Base-by-base conservation (phyloP, 495 filamentous ascomycete species). In the Daldinia loculata region DNA sequence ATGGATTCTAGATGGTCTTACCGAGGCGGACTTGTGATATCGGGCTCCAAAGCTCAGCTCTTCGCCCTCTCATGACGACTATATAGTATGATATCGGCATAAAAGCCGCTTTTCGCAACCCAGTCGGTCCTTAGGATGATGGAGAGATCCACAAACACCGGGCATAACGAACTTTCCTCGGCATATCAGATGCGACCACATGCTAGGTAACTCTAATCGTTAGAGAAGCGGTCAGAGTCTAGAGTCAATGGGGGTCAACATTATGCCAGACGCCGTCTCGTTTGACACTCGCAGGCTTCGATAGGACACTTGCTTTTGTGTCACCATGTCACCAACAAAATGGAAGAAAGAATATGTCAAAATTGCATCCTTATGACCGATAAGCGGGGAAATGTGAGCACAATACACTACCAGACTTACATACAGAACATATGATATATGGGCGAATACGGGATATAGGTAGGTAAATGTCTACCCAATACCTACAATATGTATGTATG, bases 71-170 rank as follows among this genome's bases (percentile, higher is more conserved):
- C 56, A 41, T 48, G 9, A 48, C 22, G 34, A 36, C 34, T 36
- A 36, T 14, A 36, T 12, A 26, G 19, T 67, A 22, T 60, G 14
- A 22, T 34, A 38, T 68, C 57, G 65, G 65, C 15, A 36, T 41
- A 1, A 55, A 67, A 36, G 59, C 63, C 63, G 69, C 59, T 43
- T 71, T 71, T 71, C 69, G 69, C 59, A 61, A 45, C 57, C 51
- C 17, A 52, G 14, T 43, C 41, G 56, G 11, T 2, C 24, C 56
- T 55, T 61, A 12, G 14, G 56, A 61, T 36, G 56, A 65, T 43
- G 14, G 32, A 24, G 34, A 66, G 61, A 41, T 61, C 63, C 63
- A 63, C 68, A 29, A 61, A 26, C 50, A 43, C 36, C 38, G 56
- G 32, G 12, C 36, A 53, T 57, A 19, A 56, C 36, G 26, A 58